Evolutionary conservation across 495 filamentous ascomycete genomes (phyloP), one percentile per base, ranked within the genome.

Genomic region (Pyrenula massariospora): DNA sequence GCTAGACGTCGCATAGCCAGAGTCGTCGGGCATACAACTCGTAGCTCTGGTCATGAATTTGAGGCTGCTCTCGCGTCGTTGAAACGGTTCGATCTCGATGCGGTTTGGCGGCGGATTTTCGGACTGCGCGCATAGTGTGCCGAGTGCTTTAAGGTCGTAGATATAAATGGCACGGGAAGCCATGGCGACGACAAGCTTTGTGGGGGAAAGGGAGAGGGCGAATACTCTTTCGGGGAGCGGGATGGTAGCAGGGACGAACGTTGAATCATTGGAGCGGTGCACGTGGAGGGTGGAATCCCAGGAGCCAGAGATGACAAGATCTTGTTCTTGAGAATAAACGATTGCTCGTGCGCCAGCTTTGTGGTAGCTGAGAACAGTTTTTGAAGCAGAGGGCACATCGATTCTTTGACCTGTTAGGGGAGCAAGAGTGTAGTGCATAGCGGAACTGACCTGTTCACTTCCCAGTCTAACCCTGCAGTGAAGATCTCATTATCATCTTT

Each of bases 31-130:
- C 93, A 97, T 98, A 70, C 91, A 95, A n/a, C 89, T 83, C 1
- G 96, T 87, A 49, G 87, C 86, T 53, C 93, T 82, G 1, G 91
- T 96, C 79, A 95, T 91, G 75, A 95, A 97, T 67, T 96, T 96
- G 66, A 98, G 76, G 19, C 84, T 88, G 54, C 87, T 91, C 67
- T 98, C 93, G 47, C 93, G 80, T 51, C 84, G 82, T 65, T 97
- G 93, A 86, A 86, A 94, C 0, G 92, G 92, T 60, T 86, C 80
- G 42, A 89, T 66, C 24, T 85, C 75, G 23, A 82, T 69, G 50
- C 66, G 68, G 54, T 72, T 78, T 10, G 71, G 62, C 5, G 62
- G 58, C 22, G 61, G 57, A 24, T 67, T 65, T 48, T 74, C 69
- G 12, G 78, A 65, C 62, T 84, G 66, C 1, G 82, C 74, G 1